Evolutionary conservation across 306 rosid genomes (phyloP).

Genomic region (Medicago arabica): DNA sequence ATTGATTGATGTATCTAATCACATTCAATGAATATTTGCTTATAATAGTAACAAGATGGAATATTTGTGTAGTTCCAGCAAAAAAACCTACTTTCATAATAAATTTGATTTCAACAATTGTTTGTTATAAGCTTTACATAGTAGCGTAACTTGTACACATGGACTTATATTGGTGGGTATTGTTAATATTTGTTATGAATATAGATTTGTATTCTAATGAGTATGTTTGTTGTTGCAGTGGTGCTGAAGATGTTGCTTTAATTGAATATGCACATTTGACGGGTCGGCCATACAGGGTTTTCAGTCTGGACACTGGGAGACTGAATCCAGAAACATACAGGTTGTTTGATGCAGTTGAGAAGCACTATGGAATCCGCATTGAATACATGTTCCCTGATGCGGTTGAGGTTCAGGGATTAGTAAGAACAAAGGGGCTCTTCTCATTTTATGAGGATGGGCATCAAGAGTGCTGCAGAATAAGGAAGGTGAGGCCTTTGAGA

Average conservation of each 20-base stretch:
- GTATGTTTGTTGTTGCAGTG: constrained; percentile 57
- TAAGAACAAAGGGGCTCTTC: constrained; percentile 85
- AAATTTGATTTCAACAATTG: not conserved
- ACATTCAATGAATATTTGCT: too few species aligned
- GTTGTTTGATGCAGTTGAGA: constrained; percentile 80
- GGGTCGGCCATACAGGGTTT: constrained; percentile 91
- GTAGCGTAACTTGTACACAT: not conserved
- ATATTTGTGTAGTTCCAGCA: too few species aligned
- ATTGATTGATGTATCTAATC: too few species aligned
- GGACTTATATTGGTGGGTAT: not conserved
- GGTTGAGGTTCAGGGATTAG: constrained; percentile 96
- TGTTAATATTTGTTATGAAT: not conserved
- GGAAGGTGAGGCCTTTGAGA: constrained; percentile 95
- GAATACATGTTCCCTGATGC: constrained; percentile 98
- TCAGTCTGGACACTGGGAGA: constrained; percentile 95
- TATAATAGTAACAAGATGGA: too few species aligned
- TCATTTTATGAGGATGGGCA: constrained; percentile 99
- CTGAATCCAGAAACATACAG: constrained; percentile 90
- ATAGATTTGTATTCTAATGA: constrained; percentile 41
- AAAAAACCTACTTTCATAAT: not conserved
- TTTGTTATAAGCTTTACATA: not conserved
- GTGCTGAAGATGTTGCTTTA: constrained; percentile 95
- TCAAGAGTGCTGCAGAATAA: constrained; percentile 96
- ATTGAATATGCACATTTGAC: constrained; percentile 95
- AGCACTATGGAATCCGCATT: constrained; percentile 80